A percentile compares a stretch with the other conserved stretches of the same genome.
Conservation (phyloP, 1,284 basidiomycete species). For the Schizophyllum amplum region DNA sequence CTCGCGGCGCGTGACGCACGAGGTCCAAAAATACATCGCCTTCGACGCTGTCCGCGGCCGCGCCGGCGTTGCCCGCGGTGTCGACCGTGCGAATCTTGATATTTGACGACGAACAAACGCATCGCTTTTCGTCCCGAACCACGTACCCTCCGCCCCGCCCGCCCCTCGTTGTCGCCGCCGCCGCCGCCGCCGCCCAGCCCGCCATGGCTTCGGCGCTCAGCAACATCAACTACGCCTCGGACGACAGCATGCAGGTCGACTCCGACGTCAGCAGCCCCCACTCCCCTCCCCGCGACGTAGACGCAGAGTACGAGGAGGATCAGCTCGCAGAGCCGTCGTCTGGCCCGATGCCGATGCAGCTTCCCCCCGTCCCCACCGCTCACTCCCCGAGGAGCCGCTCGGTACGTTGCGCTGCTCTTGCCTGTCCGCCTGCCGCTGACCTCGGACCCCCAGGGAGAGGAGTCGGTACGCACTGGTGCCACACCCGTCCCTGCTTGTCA, state of each 20-base stretch:
- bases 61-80: too few species aligned
- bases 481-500: conserved; percentile 9
- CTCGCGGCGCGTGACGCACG: too few species aligned
- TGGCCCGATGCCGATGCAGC: conserved; percentile 24
- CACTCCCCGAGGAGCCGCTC: conserved; percentile 47
- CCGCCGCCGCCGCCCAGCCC: too few species aligned
- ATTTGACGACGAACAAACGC: too few species aligned
- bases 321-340: conserved; percentile 30
- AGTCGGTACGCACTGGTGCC: conserved; percentile 10
- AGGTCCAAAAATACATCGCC: too few species aligned
- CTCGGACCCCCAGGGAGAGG: conserved; percentile 12
- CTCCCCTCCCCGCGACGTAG: conserved; percentile 23
- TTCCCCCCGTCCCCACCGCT: conserved; percentile 8
- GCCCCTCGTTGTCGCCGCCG: conserved; percentile 17
- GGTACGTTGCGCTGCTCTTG: conserved; percentile 32
- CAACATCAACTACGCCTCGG: conserved; percentile 37
- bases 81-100: too few species aligned
- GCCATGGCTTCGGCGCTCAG: conserved; percentile 20
- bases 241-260: conserved; percentile 37
- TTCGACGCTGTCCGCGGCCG: too few species aligned
- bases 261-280: conserved; percentile 31
- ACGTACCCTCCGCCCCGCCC: conserved; percentile 22
- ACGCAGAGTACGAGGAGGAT: conserved; percentile 41
- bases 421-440: conserved; percentile 13
- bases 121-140: not conserved